phyloP scores from a whole-genome alignment of 1,139 yeast genomes.

The Candida sanyaensis region DNA sequence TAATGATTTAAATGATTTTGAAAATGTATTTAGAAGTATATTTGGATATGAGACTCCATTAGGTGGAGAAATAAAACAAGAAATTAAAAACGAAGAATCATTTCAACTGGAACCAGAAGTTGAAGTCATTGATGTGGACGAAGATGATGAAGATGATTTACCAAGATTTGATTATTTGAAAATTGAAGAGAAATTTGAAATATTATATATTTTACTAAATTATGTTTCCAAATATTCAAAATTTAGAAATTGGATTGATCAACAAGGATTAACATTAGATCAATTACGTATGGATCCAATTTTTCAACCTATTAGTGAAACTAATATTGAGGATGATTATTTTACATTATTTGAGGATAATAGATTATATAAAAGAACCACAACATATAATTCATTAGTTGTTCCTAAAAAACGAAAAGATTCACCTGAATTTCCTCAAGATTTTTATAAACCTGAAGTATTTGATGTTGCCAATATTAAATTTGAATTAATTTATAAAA shows the following conservation, averaged over 20 bases:
- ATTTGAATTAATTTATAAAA: slow-evolving; percentile 35
- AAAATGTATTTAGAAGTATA: slow-evolving; percentile 45
- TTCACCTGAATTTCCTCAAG: slow-evolving; percentile 37
- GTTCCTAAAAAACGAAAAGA: slow-evolving; percentile 44
- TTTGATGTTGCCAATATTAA: slow-evolving; percentile 34
- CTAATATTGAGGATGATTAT: slow-evolving; percentile 30
- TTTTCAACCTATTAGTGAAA: slow-evolving; percentile 11
- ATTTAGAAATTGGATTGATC: slow-evolving; percentile 48
- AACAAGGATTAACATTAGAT: slow-evolving; percentile 33
- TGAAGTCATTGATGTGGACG: background rate
- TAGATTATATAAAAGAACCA: slow-evolving; percentile 43
- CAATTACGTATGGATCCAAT: slow-evolving; percentile 28
- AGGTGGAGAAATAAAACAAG: slow-evolving; percentile 20
- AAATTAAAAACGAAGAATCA: slow-evolving; percentile 18
- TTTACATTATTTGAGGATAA: slow-evolving; percentile 45
- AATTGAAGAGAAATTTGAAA: slow-evolving; percentile 47
- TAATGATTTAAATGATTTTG: slow-evolving; percentile 40
- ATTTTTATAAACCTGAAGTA: slow-evolving; percentile 22
- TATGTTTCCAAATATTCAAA: slow-evolving; percentile 36
- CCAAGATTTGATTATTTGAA: slow-evolving; percentile 37
- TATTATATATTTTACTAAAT: slow-evolving; percentile 43
- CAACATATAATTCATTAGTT: slow-evolving; percentile 29
- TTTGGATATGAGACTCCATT: slow-evolving; percentile 44
- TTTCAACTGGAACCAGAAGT: slow-evolving; percentile 16
- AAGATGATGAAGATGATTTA: slow-evolving; percentile 16